phyloP scores from a whole-genome alignment of 257 asterid species.

The Osmanthus fragrans region DNA sequence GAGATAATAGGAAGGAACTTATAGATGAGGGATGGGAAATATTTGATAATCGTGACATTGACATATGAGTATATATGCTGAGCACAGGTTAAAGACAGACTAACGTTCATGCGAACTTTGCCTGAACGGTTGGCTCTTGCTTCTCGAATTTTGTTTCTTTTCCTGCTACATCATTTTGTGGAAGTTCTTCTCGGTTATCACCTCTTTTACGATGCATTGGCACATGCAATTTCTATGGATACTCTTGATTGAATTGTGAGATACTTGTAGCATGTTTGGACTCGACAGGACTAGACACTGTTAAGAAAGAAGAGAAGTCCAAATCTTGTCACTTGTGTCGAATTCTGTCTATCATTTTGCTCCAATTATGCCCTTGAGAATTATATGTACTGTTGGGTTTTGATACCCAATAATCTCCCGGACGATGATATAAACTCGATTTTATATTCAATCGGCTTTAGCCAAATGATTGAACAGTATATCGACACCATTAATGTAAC shows the following conservation, averaged over 20 bases:
- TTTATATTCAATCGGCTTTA: too few species aligned
- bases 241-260: background rate
- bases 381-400: too few species aligned
- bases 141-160: background rate
- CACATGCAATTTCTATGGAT: background rate
- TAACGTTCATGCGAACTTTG: background rate
- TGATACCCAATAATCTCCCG: too few species aligned
- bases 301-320: background rate
- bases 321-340: background rate
- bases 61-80: constrained; percentile 17
- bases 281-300: background rate
- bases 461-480: too few species aligned
- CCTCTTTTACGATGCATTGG: background rate
- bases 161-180: background rate
- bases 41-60: constrained; percentile 34
- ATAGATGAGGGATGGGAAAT: constrained; percentile 73
- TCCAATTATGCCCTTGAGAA: background rate
- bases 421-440: too few species aligned
- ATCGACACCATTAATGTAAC: too few species aligned
- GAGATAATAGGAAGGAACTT: constrained; percentile 35
- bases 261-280: background rate
- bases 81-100: background rate
- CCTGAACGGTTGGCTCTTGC: background rate
- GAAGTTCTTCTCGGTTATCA: background rate
- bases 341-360: too few species aligned